Conservation (phyloP, 805 yeast genomes). For the Suhomyces sp. region DNA sequence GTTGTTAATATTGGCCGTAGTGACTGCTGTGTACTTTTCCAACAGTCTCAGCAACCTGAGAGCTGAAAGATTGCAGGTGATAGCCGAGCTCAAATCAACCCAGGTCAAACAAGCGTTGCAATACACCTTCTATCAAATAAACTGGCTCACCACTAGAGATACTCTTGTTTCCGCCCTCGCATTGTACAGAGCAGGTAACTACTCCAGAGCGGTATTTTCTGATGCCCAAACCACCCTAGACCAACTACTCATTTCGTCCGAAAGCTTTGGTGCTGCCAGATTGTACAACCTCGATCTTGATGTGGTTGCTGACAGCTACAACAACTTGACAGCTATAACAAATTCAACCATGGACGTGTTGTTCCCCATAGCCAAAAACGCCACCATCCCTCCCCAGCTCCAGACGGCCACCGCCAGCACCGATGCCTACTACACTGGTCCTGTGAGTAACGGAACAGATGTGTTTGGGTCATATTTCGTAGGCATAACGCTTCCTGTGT, state of each 20-base stretch:
- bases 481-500: conserved; percentile 78
- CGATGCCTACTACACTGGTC: conserved; percentile 59
- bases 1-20: conserved; percentile 67
- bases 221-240: conserved; percentile 48
- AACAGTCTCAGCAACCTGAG: conserved; percentile 58
- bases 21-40: conserved; percentile 71
- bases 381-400: conserved; percentile 44
- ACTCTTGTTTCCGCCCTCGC: conserved; percentile 59
- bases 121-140: conserved; percentile 63
- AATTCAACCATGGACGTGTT: conserved; percentile 33
- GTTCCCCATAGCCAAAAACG: conserved; percentile 50
- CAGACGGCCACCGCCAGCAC: background rate
- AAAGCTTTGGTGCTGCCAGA: conserved; percentile 59
- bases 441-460: conserved; percentile 43
- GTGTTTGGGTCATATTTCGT: conserved; percentile 45
- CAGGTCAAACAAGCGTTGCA: conserved; percentile 71
- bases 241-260: conserved; percentile 63
- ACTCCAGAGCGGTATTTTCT: conserved; percentile 41
- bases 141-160: conserved; percentile 61
- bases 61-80: conserved; percentile 69
- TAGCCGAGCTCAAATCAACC: conserved; percentile 76
- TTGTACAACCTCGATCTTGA: conserved; percentile 61
- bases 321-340: conserved; percentile 26
- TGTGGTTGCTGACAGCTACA: conserved; percentile 40
- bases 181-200: conserved; percentile 70